Conservation (phyloP, 305 asterid genomes). For the Rubia peregrina region DNA sequence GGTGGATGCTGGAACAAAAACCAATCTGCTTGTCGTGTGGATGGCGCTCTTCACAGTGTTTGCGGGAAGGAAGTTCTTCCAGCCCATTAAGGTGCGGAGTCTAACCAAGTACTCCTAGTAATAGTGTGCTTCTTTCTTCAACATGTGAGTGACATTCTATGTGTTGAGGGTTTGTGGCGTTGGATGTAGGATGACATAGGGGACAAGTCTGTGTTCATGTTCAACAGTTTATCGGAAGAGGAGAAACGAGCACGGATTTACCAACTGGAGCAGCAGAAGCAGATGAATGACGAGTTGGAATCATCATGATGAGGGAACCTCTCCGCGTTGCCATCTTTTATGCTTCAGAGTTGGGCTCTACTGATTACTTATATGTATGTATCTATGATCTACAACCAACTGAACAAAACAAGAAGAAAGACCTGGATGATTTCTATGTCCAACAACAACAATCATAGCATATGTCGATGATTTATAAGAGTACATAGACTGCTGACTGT, state of each 20-base stretch:
- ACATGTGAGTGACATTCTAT: not conserved
- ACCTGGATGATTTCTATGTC: no score
- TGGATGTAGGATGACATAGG: constrained; percentile 79
- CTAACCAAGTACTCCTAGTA: no score
- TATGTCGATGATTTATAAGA: no score
- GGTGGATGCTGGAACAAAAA: constrained; percentile 71
- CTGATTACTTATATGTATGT: no score
- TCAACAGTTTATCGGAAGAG: constrained; percentile 57
- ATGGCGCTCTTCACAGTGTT: constrained; percentile 69
- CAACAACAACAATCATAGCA: no score
- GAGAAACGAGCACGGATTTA: constrained; percentile 47
- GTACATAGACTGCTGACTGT: no score
- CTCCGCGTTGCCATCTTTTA: no score
- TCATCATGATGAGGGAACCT: not conserved
- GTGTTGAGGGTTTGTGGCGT: not conserved
- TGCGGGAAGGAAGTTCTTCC: constrained; percentile 91
- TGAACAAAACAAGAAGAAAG: no score
- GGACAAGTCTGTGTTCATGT: constrained; percentile 82
- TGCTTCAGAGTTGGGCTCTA: no score
- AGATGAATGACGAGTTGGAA: constrained; percentile 26
- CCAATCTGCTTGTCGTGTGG: constrained; percentile 58
- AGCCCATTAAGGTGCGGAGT: constrained; percentile 65
- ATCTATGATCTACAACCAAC: no score
- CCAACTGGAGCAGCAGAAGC: constrained; percentile 49
- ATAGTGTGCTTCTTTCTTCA: no score